phyloP scores from a whole-genome alignment of 176 grass and related monocot species.

The Sorghum bicolor region Sorghum_bicolor_NCBIv3 NC_012877.2:57539501-57540000 shows the following conservation, averaged over 20 bases:
- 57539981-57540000: constrained; percentile 37
- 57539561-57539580: background rate
- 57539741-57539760: background rate
- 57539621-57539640: background rate
- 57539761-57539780: constrained; percentile 77
- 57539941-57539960: constrained; percentile 52
- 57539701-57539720: constrained; percentile 36
- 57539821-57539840: constrained; percentile 61
- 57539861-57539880: constrained; percentile 15
- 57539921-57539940: constrained; percentile 51
- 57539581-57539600: background rate
- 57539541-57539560: background rate
- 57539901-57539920: constrained; percentile 71
- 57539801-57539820: constrained; percentile 41
- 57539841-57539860: constrained; percentile 69
- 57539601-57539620: background rate
- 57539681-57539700: constrained; percentile 1
- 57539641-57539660: constrained; percentile 8
- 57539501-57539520: background rate
- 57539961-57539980: constrained; percentile 67
- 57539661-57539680: constrained; percentile 29
- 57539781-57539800: constrained; percentile 43
- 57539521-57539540: background rate
- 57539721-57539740: constrained; percentile 49
- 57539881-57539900: background rate